These are phyloP conservation scores for Schizophyllum commune DNA, from an alignment of 1,284 basidiomycete genomes.

Conservation along the genomic window DNA sequence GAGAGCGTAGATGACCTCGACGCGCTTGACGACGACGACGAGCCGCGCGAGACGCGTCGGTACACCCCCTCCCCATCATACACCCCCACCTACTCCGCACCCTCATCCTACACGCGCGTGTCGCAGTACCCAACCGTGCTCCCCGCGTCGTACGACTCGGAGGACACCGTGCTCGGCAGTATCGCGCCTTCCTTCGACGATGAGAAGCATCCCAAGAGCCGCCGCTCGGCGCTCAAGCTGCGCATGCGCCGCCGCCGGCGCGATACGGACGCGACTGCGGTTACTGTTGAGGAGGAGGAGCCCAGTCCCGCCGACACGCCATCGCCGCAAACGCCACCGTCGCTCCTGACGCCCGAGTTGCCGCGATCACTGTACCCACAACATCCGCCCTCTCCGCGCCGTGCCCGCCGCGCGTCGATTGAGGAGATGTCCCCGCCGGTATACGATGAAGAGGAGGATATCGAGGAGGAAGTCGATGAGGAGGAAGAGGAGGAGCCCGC, in stretches of 20 bases:
- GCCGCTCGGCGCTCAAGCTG: neutral
- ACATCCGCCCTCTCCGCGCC: neutral
- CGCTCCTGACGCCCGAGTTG: neutral
- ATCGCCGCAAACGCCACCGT: neutral
- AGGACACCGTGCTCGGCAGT: conserved; percentile 18
- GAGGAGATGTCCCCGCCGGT: neutral
- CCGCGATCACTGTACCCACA: neutral
- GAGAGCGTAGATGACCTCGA: conserved; percentile 17
- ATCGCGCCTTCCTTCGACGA: neutral
- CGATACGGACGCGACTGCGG: neutral
- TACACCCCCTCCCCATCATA: conserved; percentile 8
- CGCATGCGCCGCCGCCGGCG: neutral
- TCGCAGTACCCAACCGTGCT: conserved; percentile 15
- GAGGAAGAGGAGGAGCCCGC: conserved; percentile 2
- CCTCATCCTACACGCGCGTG: conserved; percentile 12
- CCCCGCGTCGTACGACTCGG: conserved; percentile 26
- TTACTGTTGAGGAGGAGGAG: neutral
- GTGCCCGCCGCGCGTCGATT: neutral
- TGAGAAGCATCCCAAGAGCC: neutral
- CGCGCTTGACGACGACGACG: conserved; percentile 21
- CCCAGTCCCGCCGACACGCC: neutral
- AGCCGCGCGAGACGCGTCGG: conserved; percentile 10
- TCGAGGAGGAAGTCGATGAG: neutral
- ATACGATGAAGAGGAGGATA: conserved; percentile 1
- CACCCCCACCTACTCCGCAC: conserved; percentile 8